Evolutionary conservation across 129 eudicot genomes (phyloP), one percentile per base, ranked within the genome.

Genomic region (Pittosporum tobira): DNA sequence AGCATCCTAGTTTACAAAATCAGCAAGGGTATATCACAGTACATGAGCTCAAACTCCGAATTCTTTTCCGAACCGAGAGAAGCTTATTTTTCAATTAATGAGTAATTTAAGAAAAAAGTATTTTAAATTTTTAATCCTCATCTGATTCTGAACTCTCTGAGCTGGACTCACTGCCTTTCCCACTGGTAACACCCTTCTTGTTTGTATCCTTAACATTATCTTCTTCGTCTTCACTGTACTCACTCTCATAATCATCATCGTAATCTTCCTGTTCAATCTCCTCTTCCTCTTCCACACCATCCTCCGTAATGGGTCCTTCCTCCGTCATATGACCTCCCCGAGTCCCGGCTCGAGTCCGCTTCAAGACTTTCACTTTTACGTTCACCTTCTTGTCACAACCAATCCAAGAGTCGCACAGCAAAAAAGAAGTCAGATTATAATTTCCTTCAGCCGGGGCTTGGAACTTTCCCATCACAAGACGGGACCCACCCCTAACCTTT

Each of bases 181-280:
- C 73, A 53, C 30, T 64, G 30, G 62, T 71, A 43, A 43, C 46
- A 9, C 63, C 65, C 22, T 68, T 72, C 48, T 36, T 65, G 31
- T 65, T 77, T 10, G 63, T 58, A 31, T 69, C 68, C 6, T 34
- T 46, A 12, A 23, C 34, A n/a, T n/a, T n/a, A 22, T 80, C 89
- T 14, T 85, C 97, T 59, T 90, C 95, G 62, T 88, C 96, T 68
- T 89, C 97, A 69, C 98, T 91, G 25, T 91, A 91, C 72, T 91
- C 98, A 25, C 98, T 91, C 87, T 86, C 87, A 43, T 75, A 70
- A 50, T 86, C 95, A 52, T 81, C 96, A 22, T 85, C 82, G 18
- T 78, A 73, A 10, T 74, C 88, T 64, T 85, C 95, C 51, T 81
- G 91, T 58, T 88, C 94, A 30, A 26, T 61, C 46, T 80, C 94